Evolutionary conservation across 2,329 filamentous ascomycete species (phyloP).

Genomic region (Botryosphaeria dothidea): DNA sequence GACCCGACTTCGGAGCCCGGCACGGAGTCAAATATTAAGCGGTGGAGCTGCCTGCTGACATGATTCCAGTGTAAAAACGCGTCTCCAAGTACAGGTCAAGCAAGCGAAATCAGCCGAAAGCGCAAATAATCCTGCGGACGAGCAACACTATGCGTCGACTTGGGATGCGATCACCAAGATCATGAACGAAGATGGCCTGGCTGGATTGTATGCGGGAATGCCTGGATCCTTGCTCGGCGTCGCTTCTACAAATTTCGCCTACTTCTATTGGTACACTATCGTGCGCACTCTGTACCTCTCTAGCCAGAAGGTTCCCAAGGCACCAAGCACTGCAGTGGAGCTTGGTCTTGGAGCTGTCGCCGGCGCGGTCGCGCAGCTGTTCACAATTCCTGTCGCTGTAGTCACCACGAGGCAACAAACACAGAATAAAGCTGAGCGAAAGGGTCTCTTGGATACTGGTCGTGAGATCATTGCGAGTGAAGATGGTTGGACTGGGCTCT

Average conservation of each 20-base stretch:
- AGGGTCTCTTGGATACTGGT: constrained; percentile 83
- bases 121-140: constrained; percentile 43
- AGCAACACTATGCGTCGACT: constrained; percentile 80
- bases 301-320: constrained; percentile 56
- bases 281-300: constrained; percentile 78
- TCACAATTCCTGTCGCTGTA: constrained; percentile 94
- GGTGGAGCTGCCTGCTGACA: neutral
- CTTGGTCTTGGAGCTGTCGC: constrained; percentile 82
- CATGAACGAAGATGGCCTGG: constrained; percentile 72
- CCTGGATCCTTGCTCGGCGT: constrained; percentile 84
- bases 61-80: constrained; percentile 81
- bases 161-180: constrained; percentile 89
- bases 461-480: constrained; percentile 87
- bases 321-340: constrained; percentile 79
- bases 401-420: constrained; percentile 97
- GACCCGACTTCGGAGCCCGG: constrained; percentile 9
- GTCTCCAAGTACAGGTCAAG: constrained; percentile 92
- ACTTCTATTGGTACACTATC: constrained; percentile 98
- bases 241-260: constrained; percentile 96
- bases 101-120: constrained; percentile 35
- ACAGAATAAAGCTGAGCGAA: constrained; percentile 78
- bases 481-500: constrained; percentile 85
- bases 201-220: constrained; percentile 87
- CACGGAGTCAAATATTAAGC: neutral
- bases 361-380: constrained; percentile 88